Conservation (phyloP, 257 asterid genomes). For the Nicotiana otophora region DNA sequence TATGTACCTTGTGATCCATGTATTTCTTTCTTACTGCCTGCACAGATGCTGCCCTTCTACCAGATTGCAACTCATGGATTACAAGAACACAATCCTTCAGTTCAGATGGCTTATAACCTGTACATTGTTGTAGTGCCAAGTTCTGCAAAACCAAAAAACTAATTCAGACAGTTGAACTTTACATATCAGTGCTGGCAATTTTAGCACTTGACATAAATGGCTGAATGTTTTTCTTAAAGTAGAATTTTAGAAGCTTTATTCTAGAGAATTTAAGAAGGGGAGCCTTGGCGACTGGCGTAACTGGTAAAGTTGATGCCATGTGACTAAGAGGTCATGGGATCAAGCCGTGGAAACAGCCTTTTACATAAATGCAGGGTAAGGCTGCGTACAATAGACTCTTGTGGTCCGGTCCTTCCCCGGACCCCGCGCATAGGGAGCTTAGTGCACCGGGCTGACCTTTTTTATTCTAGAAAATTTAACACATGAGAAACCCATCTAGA, state of each 20-base stretch:
- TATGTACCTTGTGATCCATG: slow-evolving; percentile 27
- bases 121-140: slow-evolving; percentile 42
- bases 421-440: too few relatives aligned
- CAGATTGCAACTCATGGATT: slow-evolving; percentile 25
- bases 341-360: too few relatives aligned
- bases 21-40: slow-evolving; percentile 29
- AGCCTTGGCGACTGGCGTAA: too few relatives aligned
- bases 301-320: too few relatives aligned
- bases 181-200: neutral
- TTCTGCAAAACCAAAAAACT: slow-evolving; percentile 33
- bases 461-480: neutral
- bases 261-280: neutral
- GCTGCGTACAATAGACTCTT: too few relatives aligned
- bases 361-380: too few relatives aligned
- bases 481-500: neutral
- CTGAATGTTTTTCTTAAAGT: neutral
- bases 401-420: too few relatives aligned
- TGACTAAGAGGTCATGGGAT: too few relatives aligned
- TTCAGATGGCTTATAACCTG: slow-evolving; percentile 59
- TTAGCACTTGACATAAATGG: neutral
- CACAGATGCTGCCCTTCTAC: slow-evolving; percentile 7
- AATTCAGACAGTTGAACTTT: neutral
- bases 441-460: too few relatives aligned
- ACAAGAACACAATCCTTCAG: slow-evolving; percentile 51
- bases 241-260: neutral